Base-by-base conservation (phyloP, 2,329 filamentous ascomycete species). In the Metarhizium humberi region DNA sequence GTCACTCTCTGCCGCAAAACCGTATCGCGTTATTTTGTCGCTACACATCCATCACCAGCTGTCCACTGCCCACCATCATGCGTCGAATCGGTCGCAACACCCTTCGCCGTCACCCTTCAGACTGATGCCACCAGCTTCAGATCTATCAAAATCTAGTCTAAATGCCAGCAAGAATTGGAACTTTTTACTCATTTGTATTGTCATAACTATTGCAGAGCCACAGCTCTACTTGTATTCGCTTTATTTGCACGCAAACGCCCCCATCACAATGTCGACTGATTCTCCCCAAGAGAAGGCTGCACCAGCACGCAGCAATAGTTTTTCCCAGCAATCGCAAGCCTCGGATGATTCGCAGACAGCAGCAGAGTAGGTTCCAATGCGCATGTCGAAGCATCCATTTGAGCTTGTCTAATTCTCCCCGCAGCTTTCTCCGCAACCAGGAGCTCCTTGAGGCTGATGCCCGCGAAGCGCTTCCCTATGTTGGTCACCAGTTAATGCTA, bases 371-470 rank as follows among this genome's bases (percentile, higher is more conserved):
- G 72, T 58, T n/a, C 13, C 13, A 16, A 50, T 46, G 34, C 45
- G 7, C 45, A 48, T 11, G 5, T 45, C 34, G 8, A n/a, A 47
- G n/a, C 20, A 2, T n/a, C 4, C 14, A 30, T 20, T 10, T 4
- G 25, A 2, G n/a, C 18, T 51, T 10, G 32, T 32, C 47, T 56
- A 32, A 56, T 45, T 6, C 13, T 20, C 7, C 7, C 7, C n/a
- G 5, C 55, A 92, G 88, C 32, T 97, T 95, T 68, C 90, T 99
- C 62, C 84, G 90, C 63, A 85, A 85, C 55, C 94, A 99, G 69
- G 85, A 96, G 66, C 85, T 87, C 62, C 85, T 99, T 53, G 94
- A 99, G 73, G 90, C 89, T 20, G 94, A 99, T 73, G 94, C 94
- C 50, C 90, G 92, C 63, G 92, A 99, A 77, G 89, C 89, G 58